Percentiles rank a stretch among this genome's conserved stretches.
phyloP scores from a whole-genome alignment of 1,284 basidiomycete species.

The Moesziomyces sp. region DNA sequence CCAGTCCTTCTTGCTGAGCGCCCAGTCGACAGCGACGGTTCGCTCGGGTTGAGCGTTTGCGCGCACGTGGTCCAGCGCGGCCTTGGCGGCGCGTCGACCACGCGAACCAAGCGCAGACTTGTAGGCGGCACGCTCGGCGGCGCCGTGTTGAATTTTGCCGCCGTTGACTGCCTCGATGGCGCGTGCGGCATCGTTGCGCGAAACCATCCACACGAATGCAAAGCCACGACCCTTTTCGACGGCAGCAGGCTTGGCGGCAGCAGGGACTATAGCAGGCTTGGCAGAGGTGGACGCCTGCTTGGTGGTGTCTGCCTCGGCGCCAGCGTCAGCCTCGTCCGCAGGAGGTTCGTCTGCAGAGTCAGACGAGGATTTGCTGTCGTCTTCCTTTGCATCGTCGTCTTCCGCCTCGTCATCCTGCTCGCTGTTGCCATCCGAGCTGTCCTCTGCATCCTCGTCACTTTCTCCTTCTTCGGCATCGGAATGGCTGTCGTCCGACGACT shows the following conservation, averaged over 20 bases:
- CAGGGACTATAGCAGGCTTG: conserved; percentile 70
- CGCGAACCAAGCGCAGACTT: conserved; percentile 76
- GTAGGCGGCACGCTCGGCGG: conserved; percentile 75
- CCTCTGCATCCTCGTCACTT: conserved; percentile 56
- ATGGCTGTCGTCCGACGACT: conserved; percentile 23
- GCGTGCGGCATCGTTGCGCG: conserved; percentile 83
- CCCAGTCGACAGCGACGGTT: conserved; percentile 94
- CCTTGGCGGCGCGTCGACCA: conserved; percentile 74
- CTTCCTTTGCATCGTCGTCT: conserved; percentile 12
- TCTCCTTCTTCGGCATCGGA: conserved; percentile 18
- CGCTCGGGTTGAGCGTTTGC: conserved; percentile 71
- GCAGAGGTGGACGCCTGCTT: conserved; percentile 9
- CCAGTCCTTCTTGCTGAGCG: conserved; percentile 92
- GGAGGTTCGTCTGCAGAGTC: conserved; percentile 72
- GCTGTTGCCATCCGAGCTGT: conserved; percentile 68
- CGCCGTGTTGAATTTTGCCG: conserved; percentile 76
- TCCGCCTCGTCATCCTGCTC: conserved; percentile 70
- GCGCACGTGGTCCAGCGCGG: conserved; percentile 62
- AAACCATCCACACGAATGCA: conserved; percentile 94
- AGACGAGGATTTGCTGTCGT: conserved; percentile 47
- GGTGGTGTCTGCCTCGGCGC: conserved; percentile 49
- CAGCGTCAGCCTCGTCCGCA: conserved; percentile 73
- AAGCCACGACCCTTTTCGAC: conserved; percentile 79
- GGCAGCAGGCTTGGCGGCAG: conserved; percentile 74
- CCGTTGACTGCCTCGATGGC: conserved; percentile 89